Conservation (phyloP, 192 early-diverging fungal species). For the Podila epigama region DNA sequence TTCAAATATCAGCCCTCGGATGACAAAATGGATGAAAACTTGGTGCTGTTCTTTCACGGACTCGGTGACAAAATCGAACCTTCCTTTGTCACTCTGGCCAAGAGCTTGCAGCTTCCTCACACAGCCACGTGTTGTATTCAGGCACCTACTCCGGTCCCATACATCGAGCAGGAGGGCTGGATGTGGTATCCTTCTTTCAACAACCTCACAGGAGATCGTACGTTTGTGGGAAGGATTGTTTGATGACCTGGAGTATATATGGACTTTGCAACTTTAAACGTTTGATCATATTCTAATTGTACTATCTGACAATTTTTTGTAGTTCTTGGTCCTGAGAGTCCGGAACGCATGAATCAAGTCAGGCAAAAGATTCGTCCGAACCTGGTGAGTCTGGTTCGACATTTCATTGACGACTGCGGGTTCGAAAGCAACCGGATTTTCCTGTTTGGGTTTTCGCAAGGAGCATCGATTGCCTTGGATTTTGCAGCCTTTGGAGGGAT, state of each 20-base stretch:
- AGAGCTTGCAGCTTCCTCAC: conserved; percentile 70
- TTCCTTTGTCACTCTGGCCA: conserved; percentile 64
- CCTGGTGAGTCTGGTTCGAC: conserved; percentile 54
- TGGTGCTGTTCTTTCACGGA: conserved; percentile 78
- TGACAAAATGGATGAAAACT: conserved; percentile 66
- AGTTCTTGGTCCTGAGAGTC: conserved; percentile 50
- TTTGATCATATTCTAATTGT: not conserved
- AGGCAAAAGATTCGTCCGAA: conserved; percentile 53
- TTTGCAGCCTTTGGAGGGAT: conserved; percentile 60
- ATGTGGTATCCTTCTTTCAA: conserved; percentile 76
- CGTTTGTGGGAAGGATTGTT: not conserved
- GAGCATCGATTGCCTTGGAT: conserved; percentile 72
- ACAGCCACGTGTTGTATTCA: conserved; percentile 68
- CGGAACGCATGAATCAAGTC: conserved; percentile 51
- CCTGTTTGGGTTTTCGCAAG: conserved; percentile 81
- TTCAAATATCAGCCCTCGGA: conserved; percentile 56
- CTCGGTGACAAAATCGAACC: conserved; percentile 72
- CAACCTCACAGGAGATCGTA: conserved; percentile 58
- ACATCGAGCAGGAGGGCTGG: conserved; percentile 61
- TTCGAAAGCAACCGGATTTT: conserved; percentile 57
- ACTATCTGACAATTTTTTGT: not conserved
- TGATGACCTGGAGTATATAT: not conserved
- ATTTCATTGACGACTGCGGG: conserved; percentile 52
- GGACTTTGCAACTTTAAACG: not conserved
- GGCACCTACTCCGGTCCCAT: conserved; percentile 68